A percentile compares a stretch with the other conserved stretches of the same genome.
These are phyloP conservation scores for Paragyromitra xinjiangensis DNA, from an alignment of 495 filamentous ascomycete species.

Conservation along the genomic window DNA sequence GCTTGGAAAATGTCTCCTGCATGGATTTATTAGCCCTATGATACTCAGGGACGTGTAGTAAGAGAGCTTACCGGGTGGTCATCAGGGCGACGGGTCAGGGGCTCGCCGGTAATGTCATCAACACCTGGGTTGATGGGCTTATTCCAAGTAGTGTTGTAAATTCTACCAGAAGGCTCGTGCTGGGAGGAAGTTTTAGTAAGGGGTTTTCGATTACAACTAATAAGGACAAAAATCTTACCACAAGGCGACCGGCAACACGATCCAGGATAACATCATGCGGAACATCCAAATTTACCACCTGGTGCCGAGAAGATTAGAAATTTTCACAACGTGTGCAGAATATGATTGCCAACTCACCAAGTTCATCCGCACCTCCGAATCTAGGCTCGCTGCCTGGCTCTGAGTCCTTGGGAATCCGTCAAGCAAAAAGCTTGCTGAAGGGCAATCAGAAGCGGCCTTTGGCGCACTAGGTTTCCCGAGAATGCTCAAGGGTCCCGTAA, in stretches of 20 bases:
- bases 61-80: conserved; percentile 65
- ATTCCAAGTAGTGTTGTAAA: conserved; percentile 95
- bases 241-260: conserved; percentile 89
- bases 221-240: conserved; percentile 61
- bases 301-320: conserved; percentile 21
- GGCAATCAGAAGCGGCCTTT: conserved; percentile 67
- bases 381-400: conserved; percentile 77
- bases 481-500: conserved; percentile 49
- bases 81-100: conserved; percentile 80
- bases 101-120: conserved; percentile 93
- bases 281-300: conserved; percentile 57
- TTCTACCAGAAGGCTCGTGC: conserved; percentile 86
- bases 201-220: conserved; percentile 14
- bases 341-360: conserved; percentile 72
- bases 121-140: conserved; percentile 78
- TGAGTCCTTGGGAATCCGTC: conserved; percentile 95
- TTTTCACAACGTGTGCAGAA: neutral
- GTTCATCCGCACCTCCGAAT: conserved; percentile 86
- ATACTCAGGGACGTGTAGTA: neutral
- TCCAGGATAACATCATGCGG: conserved; percentile 82
- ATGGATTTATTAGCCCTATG: conserved; percentile 19
- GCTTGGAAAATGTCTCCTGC: conserved; percentile 80
- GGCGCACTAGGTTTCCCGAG: conserved; percentile 46
- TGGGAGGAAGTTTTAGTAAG: conserved; percentile 26
- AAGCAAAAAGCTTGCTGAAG: conserved; percentile 88